These are phyloP conservation scores for Lodderomyces pseudojiufengensis DNA, from an alignment of 1,139 yeast genomes.

Conservation along the genomic window DNA sequence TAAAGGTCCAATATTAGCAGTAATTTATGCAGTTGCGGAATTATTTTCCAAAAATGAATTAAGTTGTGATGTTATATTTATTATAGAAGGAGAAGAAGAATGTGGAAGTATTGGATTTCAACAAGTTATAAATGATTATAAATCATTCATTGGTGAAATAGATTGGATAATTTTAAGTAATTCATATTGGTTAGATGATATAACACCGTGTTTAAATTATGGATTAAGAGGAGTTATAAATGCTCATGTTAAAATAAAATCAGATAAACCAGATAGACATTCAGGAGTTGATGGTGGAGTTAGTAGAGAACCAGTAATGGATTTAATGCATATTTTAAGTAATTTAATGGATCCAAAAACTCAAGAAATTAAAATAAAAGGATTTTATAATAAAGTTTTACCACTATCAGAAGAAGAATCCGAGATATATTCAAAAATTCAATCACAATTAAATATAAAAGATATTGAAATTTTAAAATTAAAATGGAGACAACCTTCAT, in stretches of 20 bases:
- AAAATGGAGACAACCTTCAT: conserved; percentile 91
- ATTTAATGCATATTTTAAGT: conserved; percentile 68
- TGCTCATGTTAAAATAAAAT: conserved; percentile 64
- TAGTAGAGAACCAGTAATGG: conserved; percentile 84
- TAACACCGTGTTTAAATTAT: conserved; percentile 85
- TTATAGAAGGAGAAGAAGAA: conserved; percentile 95
- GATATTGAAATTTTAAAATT: conserved; percentile 57
- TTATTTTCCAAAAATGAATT: conserved; percentile 51
- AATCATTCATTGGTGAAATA: conserved; percentile 56
- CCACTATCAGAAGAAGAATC: conserved; percentile 56
- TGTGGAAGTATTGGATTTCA: conserved; percentile 87
- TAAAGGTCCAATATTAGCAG: conserved; percentile 91
- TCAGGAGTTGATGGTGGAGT: conserved; percentile 98
- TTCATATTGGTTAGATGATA: conserved; percentile 91
- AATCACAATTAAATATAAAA: conserved; percentile 27
- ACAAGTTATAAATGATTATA: conserved; percentile 51
- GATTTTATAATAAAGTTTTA: conserved; percentile 63
- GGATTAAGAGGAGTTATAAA: conserved; percentile 91
- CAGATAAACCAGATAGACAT: conserved; percentile 83
- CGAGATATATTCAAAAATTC: conserved; percentile 59
- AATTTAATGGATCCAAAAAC: conserved; percentile 52
- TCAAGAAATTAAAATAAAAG: conserved; percentile 63
- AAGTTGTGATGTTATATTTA: conserved; percentile 70
- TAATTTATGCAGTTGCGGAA: conserved; percentile 84
- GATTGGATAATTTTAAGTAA: conserved; percentile 91